Base-by-base conservation (phyloP, 176 grass and related monocot genomes). In the Tillandsia leiboldiana region DNA sequence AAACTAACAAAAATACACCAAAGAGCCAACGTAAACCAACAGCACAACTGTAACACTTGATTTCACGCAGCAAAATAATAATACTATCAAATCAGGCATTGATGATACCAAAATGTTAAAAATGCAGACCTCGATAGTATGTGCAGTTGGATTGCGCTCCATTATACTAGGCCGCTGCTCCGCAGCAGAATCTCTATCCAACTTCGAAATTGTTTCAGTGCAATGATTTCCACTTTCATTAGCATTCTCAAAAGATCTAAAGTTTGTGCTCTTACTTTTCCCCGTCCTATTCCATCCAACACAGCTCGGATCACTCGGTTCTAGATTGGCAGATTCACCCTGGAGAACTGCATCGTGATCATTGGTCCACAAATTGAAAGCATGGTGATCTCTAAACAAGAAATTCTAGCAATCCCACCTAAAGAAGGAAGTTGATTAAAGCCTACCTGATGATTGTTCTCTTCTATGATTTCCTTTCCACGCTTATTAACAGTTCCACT, bases 91-190 rank as follows among this genome's bases (percentile, higher is more conserved):
- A 3, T 42, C 33, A 42, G 33, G 33, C 33, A 6, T 42, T 42
- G 33, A 6, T 42, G 33, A 42, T 42, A 42, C 33, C 7, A 3
- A 42, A 68, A 68, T 47, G 29, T 29, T 9, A 33, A 10, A 71
- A 71, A 48, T 49, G 11, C 9, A 51, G 33, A 71, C 68, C 68
- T 71, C 68, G 51, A 51, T 50, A 48, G 68, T 71, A 71, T 22
- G 68, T 50, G 68, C 68, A 71, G 68, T 71, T 71, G 33, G 68
- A 71, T 71, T 71, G 23, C 68, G 24, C 48, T 48, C 68, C 68
- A 71, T 71, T 11, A 71, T 49, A 71, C 42, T 71, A 49, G 68
- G 68, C 56, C n/a, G 56, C 13, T 2, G 56, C 56, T 22, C 17
- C 18, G 56, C 56, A 23, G 17, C 56, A 61, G 8, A 23, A 61